Evolutionary conservation across 495 filamentous ascomycete genomes (phyloP).

Genomic region (Aspergillus sparsus): DNA sequence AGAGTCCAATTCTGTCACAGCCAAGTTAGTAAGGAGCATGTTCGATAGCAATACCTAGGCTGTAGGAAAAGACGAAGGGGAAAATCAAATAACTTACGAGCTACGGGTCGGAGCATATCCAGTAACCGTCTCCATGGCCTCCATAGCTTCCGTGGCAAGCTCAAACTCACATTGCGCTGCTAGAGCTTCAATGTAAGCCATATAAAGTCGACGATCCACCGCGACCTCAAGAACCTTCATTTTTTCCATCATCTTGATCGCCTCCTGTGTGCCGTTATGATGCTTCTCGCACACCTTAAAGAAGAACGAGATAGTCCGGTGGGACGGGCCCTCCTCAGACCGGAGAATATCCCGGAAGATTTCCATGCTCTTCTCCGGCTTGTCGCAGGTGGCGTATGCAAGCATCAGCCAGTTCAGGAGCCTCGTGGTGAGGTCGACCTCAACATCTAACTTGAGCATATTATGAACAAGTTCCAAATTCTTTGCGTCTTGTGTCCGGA

Average conservation of each 20-base stretch:
- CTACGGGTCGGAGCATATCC: slow-evolving; percentile 64
- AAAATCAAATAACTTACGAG: slow-evolving; percentile 60
- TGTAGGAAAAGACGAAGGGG: not conserved
- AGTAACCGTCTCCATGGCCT: slow-evolving; percentile 61
- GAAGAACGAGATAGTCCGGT: slow-evolving; percentile 72
- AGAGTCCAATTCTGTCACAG: slow-evolving; percentile 59
- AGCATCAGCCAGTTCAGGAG: slow-evolving; percentile 84
- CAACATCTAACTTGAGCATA: slow-evolving; percentile 85
- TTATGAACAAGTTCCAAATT: slow-evolving; percentile 77
- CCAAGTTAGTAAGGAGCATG: slow-evolving; percentile 23
- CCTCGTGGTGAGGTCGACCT: slow-evolving; percentile 72
- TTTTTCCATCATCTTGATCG: slow-evolving; percentile 72
- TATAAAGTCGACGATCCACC: slow-evolving; percentile 69
- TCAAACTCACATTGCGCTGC: slow-evolving; percentile 68
- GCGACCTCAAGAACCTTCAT: slow-evolving; percentile 73
- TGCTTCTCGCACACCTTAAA: slow-evolving; percentile 72
- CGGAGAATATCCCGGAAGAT: slow-evolving; percentile 81
- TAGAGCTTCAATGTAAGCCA: slow-evolving; percentile 71
- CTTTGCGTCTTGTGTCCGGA: slow-evolving; percentile 60
- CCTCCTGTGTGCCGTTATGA: slow-evolving; percentile 61
- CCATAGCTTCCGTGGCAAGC: slow-evolving; percentile 62
- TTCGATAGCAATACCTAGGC: not conserved
- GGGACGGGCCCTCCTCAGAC: slow-evolving; percentile 78
- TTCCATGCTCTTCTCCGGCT: slow-evolving; percentile 62
- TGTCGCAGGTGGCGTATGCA: slow-evolving; percentile 69